Base-by-base conservation (phyloP, 495 filamentous ascomycete genomes). In the Talaromyces wortmannii region DNA sequence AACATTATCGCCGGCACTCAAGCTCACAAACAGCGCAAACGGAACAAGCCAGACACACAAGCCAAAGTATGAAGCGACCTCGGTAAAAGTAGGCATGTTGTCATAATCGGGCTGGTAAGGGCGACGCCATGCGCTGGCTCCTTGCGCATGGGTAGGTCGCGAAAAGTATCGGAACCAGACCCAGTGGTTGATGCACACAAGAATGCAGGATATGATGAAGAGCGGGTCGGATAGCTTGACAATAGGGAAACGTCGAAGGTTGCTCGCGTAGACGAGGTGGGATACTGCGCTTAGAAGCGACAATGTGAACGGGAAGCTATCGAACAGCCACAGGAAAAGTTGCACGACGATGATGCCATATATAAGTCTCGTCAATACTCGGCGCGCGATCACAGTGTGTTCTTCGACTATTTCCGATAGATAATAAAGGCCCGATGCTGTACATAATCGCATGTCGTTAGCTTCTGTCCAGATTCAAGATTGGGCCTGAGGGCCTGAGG, bases 391-490 rank as follows among this genome's bases (percentile, higher is more conserved):
- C 10, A 97, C 92, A 10, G 91, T 97, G 66, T 97, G 92, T 65
- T 98, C 94, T 72, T 98, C 95, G 50, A 98, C 94, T 8, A 97
- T 80, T 71, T 98, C 94, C 2, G 94, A 97, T 48, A 98, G 88
- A 67, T 98, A 98, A 76, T 98, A 97, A 18, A 98, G 84, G 30
- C 95, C 95, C 18, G 91, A 96, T 33, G 94, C 94, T 96, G 63
- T 58, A 17, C 32, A 5, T 3, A 50, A 31, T 47, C 7, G 6
- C 7, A n/a, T 31, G 4, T 30, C 45, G 8, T 15, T 10, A 11
- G 8, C 5, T 40, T 40, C 36, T 13, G 36, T 10, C 13, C 8
- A 5, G 36, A 40, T 40, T 8, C 45, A 16, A 8, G 15, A 48
- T 30, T 48, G 36, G 30, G 10, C 5, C 31, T 30, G 31, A 15